A percentile compares a stretch with the other conserved stretches of the same genome.
phyloP scores from a whole-genome alignment of 2,329 filamentous ascomycete genomes.

The Claviceps paspali region DNA sequence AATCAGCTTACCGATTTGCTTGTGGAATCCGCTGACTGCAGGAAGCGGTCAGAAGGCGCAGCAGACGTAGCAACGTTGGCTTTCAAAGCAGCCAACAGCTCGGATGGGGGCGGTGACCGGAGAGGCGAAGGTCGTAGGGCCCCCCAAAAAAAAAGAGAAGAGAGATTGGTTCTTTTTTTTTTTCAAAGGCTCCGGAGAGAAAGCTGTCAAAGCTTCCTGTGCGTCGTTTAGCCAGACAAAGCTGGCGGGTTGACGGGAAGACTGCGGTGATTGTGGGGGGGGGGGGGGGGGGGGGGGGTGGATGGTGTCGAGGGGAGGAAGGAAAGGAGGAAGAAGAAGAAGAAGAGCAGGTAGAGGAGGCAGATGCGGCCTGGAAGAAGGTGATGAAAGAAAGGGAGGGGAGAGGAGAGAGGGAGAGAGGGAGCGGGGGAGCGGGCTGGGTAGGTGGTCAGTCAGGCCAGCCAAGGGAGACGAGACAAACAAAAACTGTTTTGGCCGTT shows the following conservation, averaged over 20 bases:
- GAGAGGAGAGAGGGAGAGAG: not conserved
- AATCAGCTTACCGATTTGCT: constrained; percentile 1
- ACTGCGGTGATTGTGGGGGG: constrained; percentile 6
- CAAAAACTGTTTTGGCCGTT: too few species aligned
- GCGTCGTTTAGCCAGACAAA: constrained; percentile 3
- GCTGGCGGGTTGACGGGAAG: constrained; percentile 2
- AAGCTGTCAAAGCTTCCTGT: constrained; percentile 1
- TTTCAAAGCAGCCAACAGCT: too few species aligned
- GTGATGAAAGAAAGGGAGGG: constrained; percentile 2
- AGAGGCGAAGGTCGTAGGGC: not conserved
- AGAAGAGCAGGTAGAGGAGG: constrained; percentile 5
- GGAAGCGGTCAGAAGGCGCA: constrained; percentile 3
- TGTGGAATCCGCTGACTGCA: not conserved
- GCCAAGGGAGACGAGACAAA: too few species aligned
- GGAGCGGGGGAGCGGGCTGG: not conserved
- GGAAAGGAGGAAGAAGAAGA: not conserved
- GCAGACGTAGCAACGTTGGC: too few species aligned
- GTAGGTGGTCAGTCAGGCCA: too few species aligned
- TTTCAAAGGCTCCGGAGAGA: not conserved
- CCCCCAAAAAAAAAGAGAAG: not conserved
- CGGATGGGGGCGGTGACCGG: constrained; percentile 1
- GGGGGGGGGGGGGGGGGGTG: too few species aligned
- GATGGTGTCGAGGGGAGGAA: too few species aligned
- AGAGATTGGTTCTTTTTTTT: too few species aligned
- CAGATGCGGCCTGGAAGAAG: constrained; percentile 1